These are phyloP conservation scores for Candida tetrigidarum DNA, from an alignment of 1,139 yeast genomes.

Conservation along the genomic window DNA sequence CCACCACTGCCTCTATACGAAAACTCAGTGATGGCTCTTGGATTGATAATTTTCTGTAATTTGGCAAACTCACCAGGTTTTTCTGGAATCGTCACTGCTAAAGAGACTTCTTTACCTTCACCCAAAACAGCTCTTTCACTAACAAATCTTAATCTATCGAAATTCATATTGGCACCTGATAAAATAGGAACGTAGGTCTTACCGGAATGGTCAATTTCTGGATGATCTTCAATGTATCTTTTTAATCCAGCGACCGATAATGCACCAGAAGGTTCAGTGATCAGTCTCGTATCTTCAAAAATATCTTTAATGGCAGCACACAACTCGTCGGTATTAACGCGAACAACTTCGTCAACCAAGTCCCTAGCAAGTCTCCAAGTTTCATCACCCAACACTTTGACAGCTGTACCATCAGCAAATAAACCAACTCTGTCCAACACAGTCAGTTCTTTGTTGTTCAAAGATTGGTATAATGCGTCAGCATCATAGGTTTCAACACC, in stretches of 20 bases:
- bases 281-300: conserved; percentile 92
- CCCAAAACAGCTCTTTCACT: conserved; percentile 97
- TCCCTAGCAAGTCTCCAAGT: conserved; percentile 81
- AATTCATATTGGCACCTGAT: conserved; percentile 98
- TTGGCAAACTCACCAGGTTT: conserved; percentile 85
- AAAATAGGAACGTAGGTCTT: conserved; percentile 82
- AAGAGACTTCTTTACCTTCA: conserved; percentile 95
- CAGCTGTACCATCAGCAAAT: conserved; percentile 99
- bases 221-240: conserved; percentile 69
- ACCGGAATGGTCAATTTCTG: conserved; percentile 71
- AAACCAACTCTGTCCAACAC: conserved; percentile 77
- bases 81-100: conserved; percentile 90
- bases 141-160: conserved; percentile 94
- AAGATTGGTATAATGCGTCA: conserved; percentile 83
- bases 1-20: conserved; percentile 73
- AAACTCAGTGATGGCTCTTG: conserved; percentile 92
- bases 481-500: conserved; percentile 98
- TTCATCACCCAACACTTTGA: conserved; percentile 85
- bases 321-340: conserved; percentile 90
- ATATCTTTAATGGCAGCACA: conserved; percentile 98
- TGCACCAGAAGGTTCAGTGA: conserved; percentile 98
- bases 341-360: conserved; percentile 85
- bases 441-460: conserved; percentile 57
- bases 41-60: conserved; percentile 75
- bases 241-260: conserved; percentile 94